Evolutionary conservation across 164 flowering plant species (phyloP).

Genomic region (Nymphaea colorata): DNA sequence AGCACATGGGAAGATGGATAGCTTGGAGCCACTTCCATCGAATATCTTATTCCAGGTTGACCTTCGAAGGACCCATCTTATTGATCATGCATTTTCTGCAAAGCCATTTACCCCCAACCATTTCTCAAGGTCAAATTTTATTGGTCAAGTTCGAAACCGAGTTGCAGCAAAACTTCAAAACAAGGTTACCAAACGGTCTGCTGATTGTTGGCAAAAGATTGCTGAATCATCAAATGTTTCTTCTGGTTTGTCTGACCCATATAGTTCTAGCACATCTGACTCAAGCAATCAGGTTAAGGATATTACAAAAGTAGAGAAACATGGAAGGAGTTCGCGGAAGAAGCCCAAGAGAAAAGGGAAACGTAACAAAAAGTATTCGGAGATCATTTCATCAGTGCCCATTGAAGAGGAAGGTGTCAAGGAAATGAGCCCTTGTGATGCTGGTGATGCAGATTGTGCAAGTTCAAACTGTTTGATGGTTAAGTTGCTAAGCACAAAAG

Average conservation of each 20-base stretch:
- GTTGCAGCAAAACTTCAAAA: slow-evolving; percentile 8
- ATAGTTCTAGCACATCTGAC: slow-evolving; percentile 10
- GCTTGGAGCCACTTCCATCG: slow-evolving; percentile 13
- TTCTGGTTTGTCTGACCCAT: slow-evolving; percentile 10
- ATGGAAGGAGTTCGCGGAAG: slow-evolving; percentile 18
- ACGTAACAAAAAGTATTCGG: slow-evolving; percentile 17
- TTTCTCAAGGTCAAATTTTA: slow-evolving; percentile 15
- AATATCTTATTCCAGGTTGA: slow-evolving; percentile 12
- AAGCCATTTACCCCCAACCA: slow-evolving; percentile 13
- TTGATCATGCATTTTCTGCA: slow-evolving; percentile 11
- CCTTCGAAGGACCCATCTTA: slow-evolving; percentile 7
- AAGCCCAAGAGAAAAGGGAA: slow-evolving; percentile 35
- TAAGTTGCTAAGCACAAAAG: background rate
- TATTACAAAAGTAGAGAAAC: slow-evolving; percentile 11
- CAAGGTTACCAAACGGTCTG: slow-evolving; percentile 12
- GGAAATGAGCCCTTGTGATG: slow-evolving; percentile 6
- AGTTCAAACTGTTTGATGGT: slow-evolving; percentile 9
- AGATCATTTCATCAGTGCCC: slow-evolving; percentile 7
- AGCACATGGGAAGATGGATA: slow-evolving; percentile 19
- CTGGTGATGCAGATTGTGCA: slow-evolving; percentile 6
- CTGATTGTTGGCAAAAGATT: slow-evolving; percentile 10
- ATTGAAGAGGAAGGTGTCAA: slow-evolving; percentile 12
- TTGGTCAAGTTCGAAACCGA: slow-evolving; percentile 11
- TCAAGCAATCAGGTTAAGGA: slow-evolving; percentile 13
- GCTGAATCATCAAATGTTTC: slow-evolving; percentile 7